Conservation (phyloP, 257 asterid species). For the Cinchona pubescens region DNA sequence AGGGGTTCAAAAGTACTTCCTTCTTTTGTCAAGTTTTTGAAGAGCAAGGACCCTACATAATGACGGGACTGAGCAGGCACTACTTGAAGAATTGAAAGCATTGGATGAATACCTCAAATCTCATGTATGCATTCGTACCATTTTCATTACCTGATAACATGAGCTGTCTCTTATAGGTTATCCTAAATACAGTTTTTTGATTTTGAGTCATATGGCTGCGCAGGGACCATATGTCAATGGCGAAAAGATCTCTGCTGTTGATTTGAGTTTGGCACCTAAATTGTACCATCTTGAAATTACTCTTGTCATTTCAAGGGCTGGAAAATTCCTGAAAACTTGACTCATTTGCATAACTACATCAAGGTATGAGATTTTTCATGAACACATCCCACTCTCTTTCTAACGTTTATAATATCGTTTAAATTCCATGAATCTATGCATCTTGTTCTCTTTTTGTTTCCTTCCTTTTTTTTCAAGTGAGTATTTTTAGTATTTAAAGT, state of each 20-base stretch:
- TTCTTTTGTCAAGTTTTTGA: slow-evolving; percentile 62
- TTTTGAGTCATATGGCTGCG: background rate
- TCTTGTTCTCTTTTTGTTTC: background rate
- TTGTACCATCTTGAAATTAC: slow-evolving; percentile 64
- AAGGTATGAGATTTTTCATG: slow-evolving; percentile 37
- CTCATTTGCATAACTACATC: slow-evolving; percentile 51
- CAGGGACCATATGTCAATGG: slow-evolving; percentile 76
- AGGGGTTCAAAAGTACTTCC: slow-evolving; percentile 75
- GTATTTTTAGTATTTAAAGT: too few relatives aligned
- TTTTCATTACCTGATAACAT: background rate
- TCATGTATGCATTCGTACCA: slow-evolving; percentile 40
- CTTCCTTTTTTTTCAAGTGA: background rate
- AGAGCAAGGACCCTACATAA: slow-evolving; percentile 71
- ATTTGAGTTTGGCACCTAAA: slow-evolving; percentile 71
- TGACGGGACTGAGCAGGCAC: slow-evolving; percentile 69
- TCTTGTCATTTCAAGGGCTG: slow-evolving; percentile 75
- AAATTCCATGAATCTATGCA: background rate
- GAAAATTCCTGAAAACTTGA: slow-evolving; percentile 62
- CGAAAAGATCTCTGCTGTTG: slow-evolving; percentile 55
- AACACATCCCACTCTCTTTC: background rate
- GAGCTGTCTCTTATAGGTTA: background rate
- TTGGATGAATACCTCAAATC: slow-evolving; percentile 67
- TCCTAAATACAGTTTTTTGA: background rate
- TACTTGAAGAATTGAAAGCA: slow-evolving; percentile 61
- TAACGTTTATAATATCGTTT: background rate